These are phyloP conservation scores for Graphilbum ipis-grandicollis DNA, from an alignment of 2,329 filamentous ascomycete genomes.

Conservation along the genomic window DNA sequence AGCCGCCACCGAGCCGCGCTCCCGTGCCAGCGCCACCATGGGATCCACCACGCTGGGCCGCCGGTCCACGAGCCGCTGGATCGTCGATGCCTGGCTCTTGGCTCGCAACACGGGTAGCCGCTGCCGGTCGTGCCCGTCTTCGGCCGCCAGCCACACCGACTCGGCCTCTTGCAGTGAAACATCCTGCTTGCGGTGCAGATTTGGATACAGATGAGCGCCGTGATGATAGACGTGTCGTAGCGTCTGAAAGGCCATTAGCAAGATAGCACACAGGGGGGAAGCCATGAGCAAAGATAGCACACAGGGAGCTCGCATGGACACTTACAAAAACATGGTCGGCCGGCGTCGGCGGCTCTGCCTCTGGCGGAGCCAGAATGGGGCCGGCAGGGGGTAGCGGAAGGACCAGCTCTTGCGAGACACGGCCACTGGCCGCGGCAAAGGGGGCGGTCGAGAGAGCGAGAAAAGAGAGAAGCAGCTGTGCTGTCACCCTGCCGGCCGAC, in stretches of 20 bases:
- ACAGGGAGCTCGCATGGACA: too few relatives aligned
- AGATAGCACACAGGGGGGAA: not conserved
- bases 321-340: constrained; percentile 39
- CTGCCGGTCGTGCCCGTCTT: constrained; percentile 36
- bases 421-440: constrained; percentile 15
- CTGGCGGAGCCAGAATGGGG: constrained; percentile 19
- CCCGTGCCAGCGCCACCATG: constrained; percentile 55
- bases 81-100: constrained; percentile 47
- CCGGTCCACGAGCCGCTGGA: constrained; percentile 69
- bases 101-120: constrained; percentile 36
- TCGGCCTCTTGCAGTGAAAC: constrained; percentile 38
- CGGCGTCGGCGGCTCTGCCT: constrained; percentile 23
- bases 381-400: constrained; percentile 23
- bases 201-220: constrained; percentile 62
- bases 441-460: constrained; percentile 37
- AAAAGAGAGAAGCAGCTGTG: constrained; percentile 46
- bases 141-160: constrained; percentile 45
- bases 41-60: constrained; percentile 60
- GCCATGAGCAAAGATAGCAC: too few relatives aligned
- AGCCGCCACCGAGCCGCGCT: constrained; percentile 47
- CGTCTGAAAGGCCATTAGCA: constrained; percentile 21
- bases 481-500: constrained; percentile 46
- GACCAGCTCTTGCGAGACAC: constrained; percentile 21
- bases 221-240: constrained; percentile 89
- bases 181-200: constrained; percentile 62